Evolutionary conservation across 306 rosid species (phyloP).

Genomic region (Inga laurina): DNA sequence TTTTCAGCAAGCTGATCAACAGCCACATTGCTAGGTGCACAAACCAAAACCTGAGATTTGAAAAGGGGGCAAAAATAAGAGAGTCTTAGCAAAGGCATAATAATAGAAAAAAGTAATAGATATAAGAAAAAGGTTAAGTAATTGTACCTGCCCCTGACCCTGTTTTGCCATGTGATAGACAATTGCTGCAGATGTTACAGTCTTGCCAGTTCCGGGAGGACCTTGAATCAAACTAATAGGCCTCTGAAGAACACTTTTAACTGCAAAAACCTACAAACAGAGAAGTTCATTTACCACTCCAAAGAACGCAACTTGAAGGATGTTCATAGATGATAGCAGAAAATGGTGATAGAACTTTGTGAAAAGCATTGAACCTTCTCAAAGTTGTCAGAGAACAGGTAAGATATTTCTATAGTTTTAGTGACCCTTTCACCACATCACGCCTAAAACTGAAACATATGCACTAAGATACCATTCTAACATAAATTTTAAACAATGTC

Average conservation of each 20-base stretch:
- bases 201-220: conserved; percentile 99
- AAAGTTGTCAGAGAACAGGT: neutral
- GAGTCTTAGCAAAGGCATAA: neutral
- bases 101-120: neutral
- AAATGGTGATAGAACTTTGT: neutral
- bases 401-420: conserved; percentile 5
- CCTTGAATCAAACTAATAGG: conserved; percentile 99
- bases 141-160: conserved; percentile 94
- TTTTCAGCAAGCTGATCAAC: conserved; percentile 98
- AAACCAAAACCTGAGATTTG: conserved; percentile 81
- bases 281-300: conserved; percentile 5
- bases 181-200: conserved; percentile 98
- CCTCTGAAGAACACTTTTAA: conserved; percentile 97
- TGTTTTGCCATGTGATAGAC: conserved; percentile 99
- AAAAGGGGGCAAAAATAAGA: neutral
- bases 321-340: neutral
- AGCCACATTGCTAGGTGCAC: conserved; percentile 99
- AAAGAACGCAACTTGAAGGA: neutral
- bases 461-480: neutral
- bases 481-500: neutral
- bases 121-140: neutral
- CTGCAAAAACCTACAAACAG: conserved; percentile 81
- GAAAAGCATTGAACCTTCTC: neutral
- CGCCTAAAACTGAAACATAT: neutral
- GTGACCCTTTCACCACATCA: neutral